Evolutionary conservation across 164 flowering plant species (phyloP).

Genomic region (Macadamia integrifolia): DNA sequence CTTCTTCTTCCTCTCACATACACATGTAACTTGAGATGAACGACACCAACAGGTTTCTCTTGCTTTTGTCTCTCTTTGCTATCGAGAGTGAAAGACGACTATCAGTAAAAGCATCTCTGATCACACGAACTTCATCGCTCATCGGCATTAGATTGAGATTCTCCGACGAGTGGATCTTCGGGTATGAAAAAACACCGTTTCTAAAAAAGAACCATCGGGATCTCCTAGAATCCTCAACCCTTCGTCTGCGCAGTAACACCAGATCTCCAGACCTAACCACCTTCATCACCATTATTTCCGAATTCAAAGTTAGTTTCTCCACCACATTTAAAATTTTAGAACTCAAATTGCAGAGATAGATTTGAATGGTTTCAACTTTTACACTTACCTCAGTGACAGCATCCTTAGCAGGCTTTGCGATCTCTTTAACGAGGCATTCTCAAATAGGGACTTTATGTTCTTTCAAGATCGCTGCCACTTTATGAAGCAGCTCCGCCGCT

Average conservation of each 20-base stretch:
- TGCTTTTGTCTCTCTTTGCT: slow-evolving; percentile 34
- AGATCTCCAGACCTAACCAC: slow-evolving; percentile 98
- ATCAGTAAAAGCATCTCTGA: slow-evolving; percentile 47
- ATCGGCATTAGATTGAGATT: slow-evolving; percentile 17
- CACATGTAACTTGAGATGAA: slow-evolving; percentile 66
- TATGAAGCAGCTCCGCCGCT: slow-evolving; percentile 88
- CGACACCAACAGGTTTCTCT: slow-evolving; percentile 50
- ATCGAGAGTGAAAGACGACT: slow-evolving; percentile 20
- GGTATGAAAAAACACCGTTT: slow-evolving; percentile 71
- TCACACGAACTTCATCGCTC: slow-evolving; percentile 47
- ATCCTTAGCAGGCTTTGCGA: slow-evolving; percentile 97
- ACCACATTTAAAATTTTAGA: background rate
- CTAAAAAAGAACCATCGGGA: slow-evolving; percentile 73
- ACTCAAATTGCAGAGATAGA: background rate
- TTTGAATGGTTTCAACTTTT: background rate
- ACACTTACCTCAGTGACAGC: slow-evolving; percentile 81
- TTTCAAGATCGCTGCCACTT: slow-evolving; percentile 88
- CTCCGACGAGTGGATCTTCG: slow-evolving; percentile 57
- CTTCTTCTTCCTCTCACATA: too few relatives aligned
- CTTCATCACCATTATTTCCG: slow-evolving; percentile 28
- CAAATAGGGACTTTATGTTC: slow-evolving; percentile 88
- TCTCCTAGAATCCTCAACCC: slow-evolving; percentile 88
- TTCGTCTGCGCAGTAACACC: slow-evolving; percentile 71
- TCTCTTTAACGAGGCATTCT: slow-evolving; percentile 88
- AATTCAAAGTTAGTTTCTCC: background rate